Conservation (phyloP, 169 alveolate genomes). For the Plasmodium coatneyi region DNA sequence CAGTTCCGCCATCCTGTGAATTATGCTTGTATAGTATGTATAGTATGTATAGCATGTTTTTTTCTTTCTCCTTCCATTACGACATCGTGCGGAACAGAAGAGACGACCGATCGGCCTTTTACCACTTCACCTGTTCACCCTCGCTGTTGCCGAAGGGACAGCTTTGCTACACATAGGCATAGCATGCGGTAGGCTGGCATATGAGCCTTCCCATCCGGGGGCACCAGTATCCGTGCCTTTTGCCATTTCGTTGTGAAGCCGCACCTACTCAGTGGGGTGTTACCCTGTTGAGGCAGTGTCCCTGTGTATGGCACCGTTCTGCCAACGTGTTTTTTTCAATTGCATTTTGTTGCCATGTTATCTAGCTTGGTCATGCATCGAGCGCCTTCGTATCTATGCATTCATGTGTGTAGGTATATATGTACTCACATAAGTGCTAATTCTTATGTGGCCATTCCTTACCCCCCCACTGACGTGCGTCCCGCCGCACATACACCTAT, state of each 20-base stretch:
- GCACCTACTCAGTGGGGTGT: neutral
- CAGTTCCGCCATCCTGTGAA: neutral
- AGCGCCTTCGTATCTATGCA: neutral
- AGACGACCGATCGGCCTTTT: neutral
- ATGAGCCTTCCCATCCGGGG: too few species aligned
- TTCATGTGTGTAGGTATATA: neutral
- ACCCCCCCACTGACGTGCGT: neutral
- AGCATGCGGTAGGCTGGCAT: too few species aligned
- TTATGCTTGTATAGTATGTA: neutral
- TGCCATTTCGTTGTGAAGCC: neutral
- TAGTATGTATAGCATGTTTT: neutral
- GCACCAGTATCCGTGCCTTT: neutral
- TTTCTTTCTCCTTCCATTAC: neutral
- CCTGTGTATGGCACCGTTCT: neutral
- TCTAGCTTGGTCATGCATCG: neutral
- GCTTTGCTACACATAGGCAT: too few species aligned
- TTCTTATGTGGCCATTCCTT: neutral
- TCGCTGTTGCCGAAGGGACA: neutral
- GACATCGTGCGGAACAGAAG: neutral
- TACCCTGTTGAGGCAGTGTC: neutral
- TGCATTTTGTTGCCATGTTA: neutral
- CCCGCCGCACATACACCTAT: neutral
- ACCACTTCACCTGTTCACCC: neutral
- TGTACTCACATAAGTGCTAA: neutral
- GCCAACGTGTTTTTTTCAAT: neutral